Evolutionary conservation across 805 yeast species (phyloP), one percentile per base, ranked within the genome.

Genomic region (Millerozyma miso): DNA sequence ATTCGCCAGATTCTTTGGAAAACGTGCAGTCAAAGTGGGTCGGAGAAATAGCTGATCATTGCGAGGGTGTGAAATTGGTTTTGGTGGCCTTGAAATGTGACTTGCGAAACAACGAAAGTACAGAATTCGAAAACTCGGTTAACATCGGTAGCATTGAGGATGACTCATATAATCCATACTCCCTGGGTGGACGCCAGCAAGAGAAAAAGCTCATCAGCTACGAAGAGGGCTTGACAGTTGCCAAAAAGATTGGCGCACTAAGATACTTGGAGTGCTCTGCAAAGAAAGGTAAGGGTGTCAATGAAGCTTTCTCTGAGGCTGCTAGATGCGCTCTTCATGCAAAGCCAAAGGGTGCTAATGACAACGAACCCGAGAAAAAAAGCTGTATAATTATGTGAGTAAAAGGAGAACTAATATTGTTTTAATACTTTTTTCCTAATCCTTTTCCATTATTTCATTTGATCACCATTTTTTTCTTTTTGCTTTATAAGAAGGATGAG

Each of bases 231-330:
- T 75, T 93, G 45, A 82, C 83, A 0, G 88, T 91, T 55, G 99
- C 99, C 32, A 89, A 89, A 59, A 80, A 80, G 59, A 86, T 93
- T 35, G 97, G 97, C 18, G 98, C 99, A 0, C 72, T 90, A 55
- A 79, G 98, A 57, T 93, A 93, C 63, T 74, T 93, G 58, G 99
- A 93, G 65, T 93, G 99, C 68, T 87, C 96, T 19, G 98, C 99
- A 4, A 93, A 90, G 73, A 83, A 85, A 62, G 91, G 90, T 65
- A 80, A 95, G 58, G 99, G 99, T 51, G 99, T 93, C n/a, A 93
- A 95, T 59, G 99, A 93, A 69, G 98, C 97, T 7, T 93, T 93
- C 62, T 89, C 97, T 0, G 99, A 93, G 67, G 99, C 98, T 35
- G 97, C 98, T 5, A 82, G 99, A 62, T 90, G 96, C 58, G 98